Evolutionary conservation across 805 yeast genomes (phyloP), one percentile per base, ranked within the genome.

Genomic region (Starmera amethionina): DNA sequence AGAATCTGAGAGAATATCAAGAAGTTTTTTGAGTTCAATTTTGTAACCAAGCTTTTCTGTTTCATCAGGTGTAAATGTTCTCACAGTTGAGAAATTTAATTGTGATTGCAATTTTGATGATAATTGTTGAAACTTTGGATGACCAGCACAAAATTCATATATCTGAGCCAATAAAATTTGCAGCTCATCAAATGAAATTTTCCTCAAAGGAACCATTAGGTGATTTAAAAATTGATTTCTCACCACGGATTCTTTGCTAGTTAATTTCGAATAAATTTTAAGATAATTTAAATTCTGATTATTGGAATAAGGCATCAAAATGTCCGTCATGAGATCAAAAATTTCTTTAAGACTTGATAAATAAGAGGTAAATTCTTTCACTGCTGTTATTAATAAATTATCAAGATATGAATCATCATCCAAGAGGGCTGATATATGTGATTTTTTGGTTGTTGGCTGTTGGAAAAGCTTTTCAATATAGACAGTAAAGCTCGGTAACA

Each of bases 401-500:
- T 18, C 15, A 10, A 59, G 22, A 12, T 44, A 34, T 1, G 32
- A 32, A 37, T 62, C 54, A 33, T 55, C 52, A 13, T 40, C 29
- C 30, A 58, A 38, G 4, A 58, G 36, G 3, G 11, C 22, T 14
- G 36, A 15, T 8, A 52, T 45, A 36, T 43, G 35, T 32, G 36
- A 30, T 11, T n/a, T 25, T 14, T 35, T n/a, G 35, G 32, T 37
- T 11, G 40, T 37, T 12, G 38, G 18, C 32, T 44, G 37, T 31
- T 44, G 45, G 25, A 42, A 28, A 5, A 46, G 16, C 2, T 22
- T 31, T 29, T 51, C 54, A 6, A 62, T 43, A 37, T 49, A 46
- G 16, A 41, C 36, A 35, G 42, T 48, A 42, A 65, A 65, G 0
- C 72, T 64, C 0, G 66, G 64, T 29, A 66, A 46, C 48, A 54